Base-by-base conservation (phyloP, 805 yeast genomes). In the Barnettozyma vustinii region DNA sequence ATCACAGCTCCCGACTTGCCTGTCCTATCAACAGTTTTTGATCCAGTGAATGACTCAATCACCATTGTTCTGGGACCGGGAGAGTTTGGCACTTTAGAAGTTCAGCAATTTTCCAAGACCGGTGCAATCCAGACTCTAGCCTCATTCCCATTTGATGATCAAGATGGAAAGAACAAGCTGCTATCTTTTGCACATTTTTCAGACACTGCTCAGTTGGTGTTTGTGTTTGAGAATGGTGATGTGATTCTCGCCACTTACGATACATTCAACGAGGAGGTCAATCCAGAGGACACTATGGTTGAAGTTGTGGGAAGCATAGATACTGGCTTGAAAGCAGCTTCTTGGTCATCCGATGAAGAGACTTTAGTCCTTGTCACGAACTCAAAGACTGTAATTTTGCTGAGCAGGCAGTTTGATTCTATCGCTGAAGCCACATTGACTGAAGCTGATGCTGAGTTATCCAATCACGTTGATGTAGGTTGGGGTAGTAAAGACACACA, bases 401-500 rank as follows among this genome's bases (percentile, higher is more conserved):
- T 94, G 47, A 84, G 91, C 36, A 76, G 96, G 54, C 69, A 76
- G 40, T 86, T 90, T 54, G 97, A 92, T 55, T 87, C 91, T 1
- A 74, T 92, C 21, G 69, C 79, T 10, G 97, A 92, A 60, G 74
- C 73, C 48, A 64, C 67, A 27, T 66, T 75, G 21, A 52, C 65
- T 4, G 64, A 58, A 0, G 76, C 74, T 9, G 99, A 94, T 63
- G 72, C 91, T 42, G 64, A 69, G 32, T 68, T 79, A 44, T 83
- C 90, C 2, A 83, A 82, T 56, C 96, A 94, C 62, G 97, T 94
- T 35, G 84, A 92, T 25, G 97, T 94, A 40, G 99, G 99, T 23
- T 94, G 99, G 99, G 99, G 99, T 61, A 87, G 85, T 53, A 83
- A 84, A 56, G 98, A 92, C 65, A 94, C 99, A 0, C 99, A 94